Conservation (phyloP, 768 basidiomycete species). For the Astraeus odoratus region DNA sequence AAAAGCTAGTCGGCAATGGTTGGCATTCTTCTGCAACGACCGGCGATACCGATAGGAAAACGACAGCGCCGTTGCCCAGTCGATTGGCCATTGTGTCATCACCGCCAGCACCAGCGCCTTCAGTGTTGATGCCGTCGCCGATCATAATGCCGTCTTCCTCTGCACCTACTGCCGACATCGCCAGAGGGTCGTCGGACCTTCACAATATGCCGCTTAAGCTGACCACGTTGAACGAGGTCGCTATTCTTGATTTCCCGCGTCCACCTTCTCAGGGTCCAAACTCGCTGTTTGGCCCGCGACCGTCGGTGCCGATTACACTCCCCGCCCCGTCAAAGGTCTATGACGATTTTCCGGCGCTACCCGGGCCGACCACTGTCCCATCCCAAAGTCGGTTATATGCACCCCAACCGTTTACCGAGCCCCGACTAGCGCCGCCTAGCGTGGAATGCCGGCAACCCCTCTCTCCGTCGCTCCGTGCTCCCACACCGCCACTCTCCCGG, state of each 20-base stretch:
- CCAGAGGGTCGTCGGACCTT: not conserved
- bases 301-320: slow-evolving; percentile 4
- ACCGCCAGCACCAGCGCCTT: slow-evolving; percentile 11
- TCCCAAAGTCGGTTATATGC: not conserved
- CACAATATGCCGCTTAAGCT: not conserved
- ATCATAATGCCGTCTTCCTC: not conserved
- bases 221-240: not conserved
- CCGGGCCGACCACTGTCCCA: not conserved
- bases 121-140: slow-evolving; percentile 8
- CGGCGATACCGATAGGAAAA: slow-evolving; percentile 10
- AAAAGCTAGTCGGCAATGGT: slow-evolving; percentile 26
- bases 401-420: not conserved
- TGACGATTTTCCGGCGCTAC: not conserved
- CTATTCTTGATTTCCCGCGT: not conserved
- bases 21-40: slow-evolving; percentile 7
- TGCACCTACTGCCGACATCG: not conserved
- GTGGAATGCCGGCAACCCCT: slow-evolving; percentile 17
- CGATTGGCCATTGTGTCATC: slow-evolving; percentile 17
- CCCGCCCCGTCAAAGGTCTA: not conserved
- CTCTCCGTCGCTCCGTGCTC: slow-evolving; percentile 14
- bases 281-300: not conserved
- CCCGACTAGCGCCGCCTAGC: slow-evolving; percentile 1
- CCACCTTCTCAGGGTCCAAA: not conserved
- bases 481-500: not conserved
- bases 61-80: slow-evolving; percentile 5